Base-by-base conservation (phyloP, 2,329 filamentous ascomycete species). In the Ilyonectria sp. region DNA sequence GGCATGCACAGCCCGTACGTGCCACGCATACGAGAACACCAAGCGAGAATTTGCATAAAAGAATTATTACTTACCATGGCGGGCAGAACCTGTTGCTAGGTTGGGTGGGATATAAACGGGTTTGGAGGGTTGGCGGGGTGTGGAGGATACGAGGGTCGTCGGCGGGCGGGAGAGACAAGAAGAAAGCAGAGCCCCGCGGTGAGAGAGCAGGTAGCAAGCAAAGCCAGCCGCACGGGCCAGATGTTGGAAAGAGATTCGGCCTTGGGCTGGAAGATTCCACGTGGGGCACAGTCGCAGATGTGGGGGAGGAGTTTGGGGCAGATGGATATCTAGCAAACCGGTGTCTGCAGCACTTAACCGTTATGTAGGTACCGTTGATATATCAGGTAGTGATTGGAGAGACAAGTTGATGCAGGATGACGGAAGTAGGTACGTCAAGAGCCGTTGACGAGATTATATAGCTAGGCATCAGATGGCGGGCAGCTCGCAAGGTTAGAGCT, bases 201-300 rank as follows among this genome's bases (percentile, higher is more conserved):
- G 47, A 60, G 60, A 33, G 26, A 26, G 26, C 5, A 26, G 26
- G 26, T 26, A 29, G 55, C 40, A 46, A 17, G 40, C 40, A 57
- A 10, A 37, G 21, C 11, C 26, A 17, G 57, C 56, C 46, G 60
- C 26, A 26, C 26, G 26, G 26, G 26, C 26, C 26, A 26, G 26
- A 26, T 26, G 26, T 70, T 71, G 60, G 72, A 52, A 52, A 40
- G 6, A 40, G 17, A 37, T 47, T 65, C 31, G 29, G 43, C 26
- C 65, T 63, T 60, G 47, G 66, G 53, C 63, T 66, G 74, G 74
- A 76, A 76, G 72, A 65, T 76, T 76, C 74, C 72, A 76, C 73
- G 74, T 75, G 74, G 74, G 74, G 74, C 74, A 67, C 19, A 50
- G 11, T 47, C 33, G 47, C 53, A 46, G 67, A 40, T 70, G 63